Percentiles rank a stretch among this genome's conserved stretches.
These are phyloP conservation scores for Hyparrhenia diplandra DNA, from an alignment of 176 grass and related monocot species.

Conservation along the genomic window DNA sequence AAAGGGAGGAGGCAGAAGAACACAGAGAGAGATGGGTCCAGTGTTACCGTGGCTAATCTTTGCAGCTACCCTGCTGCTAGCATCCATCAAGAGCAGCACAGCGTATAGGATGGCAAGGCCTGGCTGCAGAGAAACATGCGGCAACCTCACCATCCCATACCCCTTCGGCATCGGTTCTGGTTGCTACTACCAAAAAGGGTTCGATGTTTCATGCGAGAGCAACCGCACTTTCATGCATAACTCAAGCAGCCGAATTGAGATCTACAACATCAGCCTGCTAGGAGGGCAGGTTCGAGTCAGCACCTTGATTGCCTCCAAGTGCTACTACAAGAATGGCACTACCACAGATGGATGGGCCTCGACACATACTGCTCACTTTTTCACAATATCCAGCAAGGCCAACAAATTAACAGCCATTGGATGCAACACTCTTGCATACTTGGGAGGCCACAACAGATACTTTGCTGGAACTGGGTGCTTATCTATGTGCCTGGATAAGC, in stretches of 20 bases:
- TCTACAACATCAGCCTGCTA: conserved; percentile 23
- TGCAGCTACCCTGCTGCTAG: conserved; percentile 12
- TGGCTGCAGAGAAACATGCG: conserved; percentile 33
- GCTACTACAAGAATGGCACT: background rate
- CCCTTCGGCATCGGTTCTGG: conserved; percentile 34
- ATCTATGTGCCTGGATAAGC: conserved; percentile 6
- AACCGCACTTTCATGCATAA: conserved; percentile 8
- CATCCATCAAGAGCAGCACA: conserved; percentile 9
- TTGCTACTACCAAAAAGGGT: conserved; percentile 14
- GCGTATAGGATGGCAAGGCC: conserved; percentile 13
- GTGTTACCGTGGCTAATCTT: conserved; percentile 2
- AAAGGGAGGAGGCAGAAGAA: background rate
- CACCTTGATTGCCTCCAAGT: conserved; percentile 26
- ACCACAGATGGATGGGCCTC: background rate
- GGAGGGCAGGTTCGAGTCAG: conserved; percentile 15
- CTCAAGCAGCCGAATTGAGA: background rate
- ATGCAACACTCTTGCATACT: conserved; percentile 33
- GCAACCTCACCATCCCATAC: conserved; percentile 26
- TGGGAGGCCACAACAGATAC: conserved; percentile 10
- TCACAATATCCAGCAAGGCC: conserved; percentile 31
- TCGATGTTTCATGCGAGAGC: conserved; percentile 27
- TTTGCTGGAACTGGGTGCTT: conserved; percentile 1
- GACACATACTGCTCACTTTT: background rate
- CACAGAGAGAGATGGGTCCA: conserved; percentile 6
- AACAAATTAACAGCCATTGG: conserved; percentile 34